Conservation (phyloP, 305 asterid genomes). For the Fraxinus platypoda region DNA sequence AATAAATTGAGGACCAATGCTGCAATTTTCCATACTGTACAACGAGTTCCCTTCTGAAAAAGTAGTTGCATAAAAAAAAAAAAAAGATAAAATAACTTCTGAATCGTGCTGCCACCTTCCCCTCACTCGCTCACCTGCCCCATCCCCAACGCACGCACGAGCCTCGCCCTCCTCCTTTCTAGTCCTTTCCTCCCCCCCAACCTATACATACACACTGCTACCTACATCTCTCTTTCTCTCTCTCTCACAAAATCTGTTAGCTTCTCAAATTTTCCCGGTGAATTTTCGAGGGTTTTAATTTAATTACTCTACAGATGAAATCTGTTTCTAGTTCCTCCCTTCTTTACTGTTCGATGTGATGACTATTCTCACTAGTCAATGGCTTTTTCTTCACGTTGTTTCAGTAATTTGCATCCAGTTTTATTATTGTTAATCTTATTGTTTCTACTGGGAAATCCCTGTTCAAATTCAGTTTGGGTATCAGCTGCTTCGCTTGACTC, state of each 20-base stretch:
- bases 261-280: conserved; percentile 24
- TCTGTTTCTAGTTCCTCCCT: conserved; percentile 28
- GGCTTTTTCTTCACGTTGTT: conserved; percentile 31
- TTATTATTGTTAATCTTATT: conserved; percentile 26
- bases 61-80: neutral
- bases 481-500: conserved; percentile 30
- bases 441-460: conserved; percentile 42
- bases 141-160: neutral
- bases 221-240: neutral
- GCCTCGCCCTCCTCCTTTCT: neutral
- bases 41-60: neutral
- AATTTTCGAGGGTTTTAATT: conserved; percentile 29
- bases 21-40: neutral
- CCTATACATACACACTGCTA: neutral
- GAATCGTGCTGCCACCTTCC: conserved; percentile 13
- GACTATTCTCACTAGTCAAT: conserved; percentile 44
- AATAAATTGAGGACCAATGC: neutral
- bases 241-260: conserved; percentile 17
- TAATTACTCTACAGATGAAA: conserved; percentile 36
- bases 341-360: conserved; percentile 38
- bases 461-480: conserved; percentile 17
- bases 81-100: neutral
- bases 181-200: conserved; percentile 22
- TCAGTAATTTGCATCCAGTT: conserved; percentile 19
- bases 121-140: neutral